A percentile compares a stretch with the other conserved stretches of the same genome.
These are phyloP conservation scores for Farysia itapuensis DNA, from an alignment of 1,284 basidiomycete species.

Conservation along the genomic window DNA sequence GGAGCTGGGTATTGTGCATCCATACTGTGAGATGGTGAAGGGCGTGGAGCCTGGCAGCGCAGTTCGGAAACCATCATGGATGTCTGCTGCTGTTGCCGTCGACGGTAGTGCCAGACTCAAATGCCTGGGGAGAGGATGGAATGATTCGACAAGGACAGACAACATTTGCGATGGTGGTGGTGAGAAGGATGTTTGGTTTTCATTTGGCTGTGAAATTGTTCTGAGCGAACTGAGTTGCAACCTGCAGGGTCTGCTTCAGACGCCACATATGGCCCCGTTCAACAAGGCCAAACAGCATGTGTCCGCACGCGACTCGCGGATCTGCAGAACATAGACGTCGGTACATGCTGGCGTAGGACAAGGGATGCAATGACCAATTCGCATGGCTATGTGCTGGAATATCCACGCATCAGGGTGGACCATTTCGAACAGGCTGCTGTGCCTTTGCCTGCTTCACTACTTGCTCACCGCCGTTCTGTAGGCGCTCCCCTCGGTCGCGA, in stretches of 20 bases:
- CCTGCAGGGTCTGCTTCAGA: no score
- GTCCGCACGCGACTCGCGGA: no score
- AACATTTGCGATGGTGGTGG: conserved; percentile 8
- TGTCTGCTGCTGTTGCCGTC: conserved; percentile 19
- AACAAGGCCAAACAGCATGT: no score
- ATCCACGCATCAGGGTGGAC: conserved; percentile 50
- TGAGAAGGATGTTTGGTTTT: background rate
- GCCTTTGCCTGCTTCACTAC: conserved; percentile 25
- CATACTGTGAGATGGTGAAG: conserved; percentile 14
- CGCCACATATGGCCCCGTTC: no score
- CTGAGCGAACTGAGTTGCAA: no score
- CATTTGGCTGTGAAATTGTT: no score
- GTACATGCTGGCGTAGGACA: no score
- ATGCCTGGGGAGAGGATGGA: conserved; percentile 28
- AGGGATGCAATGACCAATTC: conserved; percentile 45
- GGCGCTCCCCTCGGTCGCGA: no score
- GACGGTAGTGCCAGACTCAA: conserved; percentile 26
- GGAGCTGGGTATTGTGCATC: conserved; percentile 4
- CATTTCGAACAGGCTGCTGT: conserved; percentile 33
- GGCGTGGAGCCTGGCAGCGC: conserved; percentile 5
- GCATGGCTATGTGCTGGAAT: conserved; percentile 47
- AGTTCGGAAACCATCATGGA: conserved; percentile 16
- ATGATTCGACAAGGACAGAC: conserved; percentile 25
- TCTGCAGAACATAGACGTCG: no score
- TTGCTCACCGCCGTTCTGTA: conserved; percentile 17